phyloP scores from a whole-genome alignment of 495 filamentous ascomycete species.

The Penicillium dipodomyicola region DNA sequence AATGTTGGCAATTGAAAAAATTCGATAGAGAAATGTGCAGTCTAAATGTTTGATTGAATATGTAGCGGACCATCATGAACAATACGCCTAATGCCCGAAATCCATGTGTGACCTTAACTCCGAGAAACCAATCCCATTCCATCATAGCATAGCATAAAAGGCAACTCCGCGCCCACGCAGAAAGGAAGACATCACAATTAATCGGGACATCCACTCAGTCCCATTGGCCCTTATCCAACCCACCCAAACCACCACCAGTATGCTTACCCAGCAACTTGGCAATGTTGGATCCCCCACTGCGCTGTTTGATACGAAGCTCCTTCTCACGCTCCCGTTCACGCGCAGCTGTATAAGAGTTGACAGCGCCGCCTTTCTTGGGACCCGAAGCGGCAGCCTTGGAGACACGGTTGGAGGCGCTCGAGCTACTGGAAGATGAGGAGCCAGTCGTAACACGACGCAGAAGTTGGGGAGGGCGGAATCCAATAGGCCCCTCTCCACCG shows the following conservation, averaged over 20 bases:
- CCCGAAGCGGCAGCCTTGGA: conserved; percentile 47
- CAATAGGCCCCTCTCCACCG: conserved; percentile 35
- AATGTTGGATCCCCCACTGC: conserved; percentile 38
- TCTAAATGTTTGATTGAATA: neutral
- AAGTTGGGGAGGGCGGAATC: conserved; percentile 75
- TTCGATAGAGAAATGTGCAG: neutral
- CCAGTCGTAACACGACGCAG: conserved; percentile 74
- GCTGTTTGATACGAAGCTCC: conserved; percentile 49
- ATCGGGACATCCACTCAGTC: conserved; percentile 23
- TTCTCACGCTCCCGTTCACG: conserved; percentile 68
- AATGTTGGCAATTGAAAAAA: too few species aligned
- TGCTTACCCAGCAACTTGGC: conserved; percentile 40
- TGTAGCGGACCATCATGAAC: neutral
- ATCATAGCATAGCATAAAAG: neutral
- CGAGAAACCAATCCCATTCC: neutral
- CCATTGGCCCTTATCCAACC: conserved; percentile 39
- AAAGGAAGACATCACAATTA: neutral
- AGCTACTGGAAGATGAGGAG: conserved; percentile 42
- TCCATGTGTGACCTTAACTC: neutral
- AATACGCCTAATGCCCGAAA: neutral
- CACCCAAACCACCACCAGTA: conserved; percentile 33
- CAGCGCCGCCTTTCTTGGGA: conserved; percentile 66
- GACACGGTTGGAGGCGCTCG: conserved; percentile 35
- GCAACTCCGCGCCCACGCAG: neutral
- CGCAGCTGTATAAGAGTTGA: conserved; percentile 81